phyloP scores from a whole-genome alignment of 2,329 filamentous ascomycete species.

The Xylaria polymorpha region DNA sequence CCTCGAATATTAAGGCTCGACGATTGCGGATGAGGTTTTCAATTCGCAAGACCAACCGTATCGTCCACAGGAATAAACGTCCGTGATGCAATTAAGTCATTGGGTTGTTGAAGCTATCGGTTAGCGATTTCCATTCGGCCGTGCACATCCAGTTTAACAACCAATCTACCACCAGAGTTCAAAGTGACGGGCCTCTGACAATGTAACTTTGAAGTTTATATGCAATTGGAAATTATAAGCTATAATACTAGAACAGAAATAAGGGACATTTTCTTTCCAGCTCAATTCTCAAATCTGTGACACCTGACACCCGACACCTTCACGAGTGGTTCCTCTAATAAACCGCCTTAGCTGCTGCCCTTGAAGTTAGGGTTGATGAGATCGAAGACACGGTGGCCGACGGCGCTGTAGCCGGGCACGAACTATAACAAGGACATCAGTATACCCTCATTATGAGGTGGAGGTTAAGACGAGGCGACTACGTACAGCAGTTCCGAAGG shows the following conservation, averaged over 20 bases:
- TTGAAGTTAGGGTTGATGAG: slow-evolving; percentile 10
- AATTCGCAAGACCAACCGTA: no score
- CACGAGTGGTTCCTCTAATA: neutral
- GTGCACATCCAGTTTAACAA: neutral
- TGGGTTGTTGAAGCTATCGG: neutral
- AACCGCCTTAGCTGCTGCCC: neutral
- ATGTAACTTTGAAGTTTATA: neutral
- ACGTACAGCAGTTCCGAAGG: slow-evolving; percentile 37
- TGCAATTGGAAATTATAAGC: slow-evolving; percentile 25
- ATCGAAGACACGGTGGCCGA: slow-evolving; percentile 36
- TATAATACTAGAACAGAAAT: slow-evolving; percentile 32
- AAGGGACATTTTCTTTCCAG: neutral
- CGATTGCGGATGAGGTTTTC: no score
- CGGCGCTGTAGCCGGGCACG: slow-evolving; percentile 34
- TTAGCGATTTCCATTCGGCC: neutral
- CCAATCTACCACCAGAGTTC: neutral
- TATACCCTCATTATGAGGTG: neutral
- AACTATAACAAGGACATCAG: slow-evolving; percentile 25
- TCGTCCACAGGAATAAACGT: no score
- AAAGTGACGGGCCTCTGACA: neutral
- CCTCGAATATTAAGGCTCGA: no score
- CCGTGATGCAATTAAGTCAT: neutral
- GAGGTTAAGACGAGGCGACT: neutral
- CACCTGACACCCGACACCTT: slow-evolving; percentile 5
- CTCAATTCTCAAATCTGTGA: neutral